Evolutionary conservation across 495 filamentous ascomycete genomes (phyloP), one percentile per base, ranked within the genome.

Genomic region (Lophiostoma macrostomum): DNA sequence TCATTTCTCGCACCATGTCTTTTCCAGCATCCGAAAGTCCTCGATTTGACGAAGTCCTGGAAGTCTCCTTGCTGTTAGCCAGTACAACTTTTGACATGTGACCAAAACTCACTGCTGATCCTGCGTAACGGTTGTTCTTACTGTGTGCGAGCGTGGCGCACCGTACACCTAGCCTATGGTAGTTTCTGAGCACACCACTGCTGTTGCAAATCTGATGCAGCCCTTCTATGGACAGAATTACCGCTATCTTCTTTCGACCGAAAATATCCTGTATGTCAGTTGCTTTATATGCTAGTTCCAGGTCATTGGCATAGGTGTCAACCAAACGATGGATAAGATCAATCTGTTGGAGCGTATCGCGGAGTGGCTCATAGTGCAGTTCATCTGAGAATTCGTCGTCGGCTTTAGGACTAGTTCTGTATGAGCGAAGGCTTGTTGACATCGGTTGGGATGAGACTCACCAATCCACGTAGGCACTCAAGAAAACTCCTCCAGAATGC

Each of bases 281-380:
- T 8, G 58, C 41, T 4, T 16, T 32, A 20, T 61, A 53, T 0
- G 49, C 57, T n/a, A 52, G 29, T 18, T 38, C 37, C 0, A 69
- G 35, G 24, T 56, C 23, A 2, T 46, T n/a, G 0, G 60, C 28
- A 53, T 67, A 69, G 11, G 39, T 16, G 0, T 65, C 50, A 3
- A 65, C 49, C 13, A 73, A 37, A 3, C 64, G 63, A 40, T 70
- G 50, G 10, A 68, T 51, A 0, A 71, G 48, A 38, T 73, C 70
- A 28, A 73, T 69, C 49, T 73, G 70, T 38, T 73, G 64, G 5
- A 73, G 52, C 0, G 69, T 70, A 18, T 68, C 61, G 12, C 55
- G 50, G 2, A 64, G 24, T 6, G 49, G 46, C 23, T 56, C 53
- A 13, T 63, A 41, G 34, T 60, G 50, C 1, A 37, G 18, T 3